Percentiles rank a stretch among this genome's conserved stretches.
These are phyloP conservation scores for Paramecium tetraurelia DNA, from an alignment of 73 alveolate genomes.

Conservation along the genomic window DNA sequence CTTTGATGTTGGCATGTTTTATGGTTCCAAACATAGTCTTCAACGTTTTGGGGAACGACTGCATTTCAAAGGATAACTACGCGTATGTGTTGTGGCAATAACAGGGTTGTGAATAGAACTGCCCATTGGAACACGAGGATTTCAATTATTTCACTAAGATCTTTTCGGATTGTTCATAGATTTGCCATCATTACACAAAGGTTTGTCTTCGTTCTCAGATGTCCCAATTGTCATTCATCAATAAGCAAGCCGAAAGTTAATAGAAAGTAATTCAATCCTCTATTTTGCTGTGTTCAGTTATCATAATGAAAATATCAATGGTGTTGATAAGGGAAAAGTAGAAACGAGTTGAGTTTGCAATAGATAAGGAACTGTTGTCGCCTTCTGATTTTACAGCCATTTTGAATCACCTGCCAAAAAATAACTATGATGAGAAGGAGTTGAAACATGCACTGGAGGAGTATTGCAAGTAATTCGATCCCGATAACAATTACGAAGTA, in stretches of 20 bases:
- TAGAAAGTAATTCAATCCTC: neutral
- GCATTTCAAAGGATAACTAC: neutral
- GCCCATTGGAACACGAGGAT: neutral
- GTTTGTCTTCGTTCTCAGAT: neutral
- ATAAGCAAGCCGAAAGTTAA: neutral
- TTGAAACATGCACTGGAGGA: neutral
- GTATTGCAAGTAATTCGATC: neutral
- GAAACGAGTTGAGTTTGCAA: neutral
- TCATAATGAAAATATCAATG: neutral
- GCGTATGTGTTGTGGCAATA: neutral
- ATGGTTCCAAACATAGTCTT: neutral
- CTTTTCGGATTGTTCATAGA: neutral
- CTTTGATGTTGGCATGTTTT: neutral
- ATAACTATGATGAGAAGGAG: neutral
- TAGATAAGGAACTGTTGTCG: neutral
- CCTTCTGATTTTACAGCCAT: constrained; percentile 27
- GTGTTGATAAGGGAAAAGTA: neutral
- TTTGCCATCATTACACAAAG: neutral
- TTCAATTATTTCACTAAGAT: neutral
- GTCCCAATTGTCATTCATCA: neutral
- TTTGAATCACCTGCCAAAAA: neutral
- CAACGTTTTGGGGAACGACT: neutral
- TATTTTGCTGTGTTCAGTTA: neutral
- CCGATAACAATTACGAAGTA: neutral
- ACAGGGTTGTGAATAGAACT: neutral